Base-by-base conservation (phyloP, 2,329 filamentous ascomycete species). In the Peltaster fructicola region DNA sequence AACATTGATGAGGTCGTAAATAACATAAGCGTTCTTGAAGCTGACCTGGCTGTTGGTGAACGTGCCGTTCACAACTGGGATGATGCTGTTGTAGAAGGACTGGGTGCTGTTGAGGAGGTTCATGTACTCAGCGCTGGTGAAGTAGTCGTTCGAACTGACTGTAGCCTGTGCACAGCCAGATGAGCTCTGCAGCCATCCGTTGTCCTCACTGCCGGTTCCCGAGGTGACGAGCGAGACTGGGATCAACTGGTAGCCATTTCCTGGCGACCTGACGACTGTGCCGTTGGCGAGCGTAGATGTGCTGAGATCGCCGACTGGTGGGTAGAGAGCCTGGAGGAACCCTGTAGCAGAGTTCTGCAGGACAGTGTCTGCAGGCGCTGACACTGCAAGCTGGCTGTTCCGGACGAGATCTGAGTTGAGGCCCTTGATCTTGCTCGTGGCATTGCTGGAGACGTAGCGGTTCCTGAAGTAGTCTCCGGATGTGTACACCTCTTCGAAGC, bases 291-390 rank as follows among this genome's bases (percentile, higher is more conserved):
- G 64, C 2, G 57, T 68, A 51, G 78, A 62, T 17, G 60, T 52
- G 7, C 61, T 59, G 2, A 55, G 45, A 8, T 47, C 37, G 29
- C 69, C 69, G 1, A 73, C 68, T 1, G 84, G 80, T 7, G 84
- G 84, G 47, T 92, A 93, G 11, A 93, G 61, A 15, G 72, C 81
- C 54, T 92, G 84, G 15, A 85, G 54, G 56, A 91, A 92, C 15
- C 68, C 76, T 22, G 66, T 60, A 30, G 79, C 80, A 3, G 80
- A 85, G 52, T 68, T 77, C 48, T 84, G 74, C 15, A 93, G 64
- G 10, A 92, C 79, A 3, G 33, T 38, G 50, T 91, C 77, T 12
- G 30, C 34, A 0, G 84, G 80, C 0, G 81, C 65, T 8, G 69
- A 72, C 27, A 80, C 68, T 28, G 59, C 61, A 36, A 93, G 57